Evolutionary conservation across 2,329 filamentous ascomycete species (phyloP), one percentile per base, ranked within the genome.

Genomic region (Fusarium globosum): DNA sequence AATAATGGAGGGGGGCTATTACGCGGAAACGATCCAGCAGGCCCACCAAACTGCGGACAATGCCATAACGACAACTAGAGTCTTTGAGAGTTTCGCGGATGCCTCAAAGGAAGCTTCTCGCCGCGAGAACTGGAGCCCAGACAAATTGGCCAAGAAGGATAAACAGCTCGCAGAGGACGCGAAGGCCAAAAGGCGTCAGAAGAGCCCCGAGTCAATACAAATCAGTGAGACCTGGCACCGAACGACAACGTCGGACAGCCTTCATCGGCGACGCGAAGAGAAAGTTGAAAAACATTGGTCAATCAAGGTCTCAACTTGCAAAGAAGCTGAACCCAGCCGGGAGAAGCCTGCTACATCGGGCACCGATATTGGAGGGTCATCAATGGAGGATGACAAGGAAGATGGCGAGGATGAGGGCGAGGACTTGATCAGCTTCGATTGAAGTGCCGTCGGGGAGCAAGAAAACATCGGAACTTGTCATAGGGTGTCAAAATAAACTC

Each of bases 1-100:
- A 65, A 35, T 93, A 89, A 78, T 78, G 61, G 68, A 76, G 20
- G 35, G n/a, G 5, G 73, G 72, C 0, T 76, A 74, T 20, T 52
- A 62, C 30, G 39, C 62, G 18, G 48, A 64, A 15, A 52, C 61
- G 11, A 35, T 21, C 7, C 45, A 48, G 28, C 20, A n/a, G 7
- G 15, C 5, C 9, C 7, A 41, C 13, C 6, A 48, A 10, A 18
- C 23, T 26, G n/a, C 43, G 21, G 21, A 21, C 4, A 45, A 39
- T 18, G 23, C 23, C 39, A 3, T 42, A 23, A n/a, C 36, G 9
- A 18, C 41, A 13, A 33, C 26, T 16, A 16, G 49, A 2, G 23
- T 10, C 7, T 53, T 67, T 14, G 60, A 68, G 42, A 60, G 56
- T 15, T 33, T 30, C 28, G 30, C 14, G 21, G 28, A 38, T 14